Conservation (phyloP, 176 grass and related monocot species). For the Zoysia pacifica region DNA sequence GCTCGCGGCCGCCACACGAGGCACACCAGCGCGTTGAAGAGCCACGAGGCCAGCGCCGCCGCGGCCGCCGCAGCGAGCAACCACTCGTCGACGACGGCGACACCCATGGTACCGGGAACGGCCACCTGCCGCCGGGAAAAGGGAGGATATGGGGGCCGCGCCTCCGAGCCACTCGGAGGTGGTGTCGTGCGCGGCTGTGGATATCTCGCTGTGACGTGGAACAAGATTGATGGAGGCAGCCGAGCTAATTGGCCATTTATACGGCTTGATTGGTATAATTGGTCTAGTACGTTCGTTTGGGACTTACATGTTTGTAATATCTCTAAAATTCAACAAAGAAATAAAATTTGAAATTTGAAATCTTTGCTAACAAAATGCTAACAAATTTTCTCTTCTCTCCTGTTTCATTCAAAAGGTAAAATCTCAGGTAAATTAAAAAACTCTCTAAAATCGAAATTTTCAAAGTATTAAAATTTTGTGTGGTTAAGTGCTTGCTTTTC, state of each 20-base stretch:
- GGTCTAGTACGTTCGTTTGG: neutral
- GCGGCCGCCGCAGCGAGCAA: neutral
- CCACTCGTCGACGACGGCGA: neutral
- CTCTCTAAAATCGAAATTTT: too few relatives aligned
- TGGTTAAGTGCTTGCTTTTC: too few relatives aligned
- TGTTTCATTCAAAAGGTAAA: too few relatives aligned
- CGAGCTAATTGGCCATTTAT: neutral
- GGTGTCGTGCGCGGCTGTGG: neutral
- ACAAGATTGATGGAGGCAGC: neutral
- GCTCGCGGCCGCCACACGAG: slow-evolving; percentile 48
- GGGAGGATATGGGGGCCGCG: neutral
- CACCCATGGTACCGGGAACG: neutral
- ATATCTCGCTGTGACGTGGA: neutral
- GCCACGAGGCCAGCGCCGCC: slow-evolving; percentile 12
- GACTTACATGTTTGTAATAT: neutral
- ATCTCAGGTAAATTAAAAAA: too few relatives aligned
- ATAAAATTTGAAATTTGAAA: too few relatives aligned
- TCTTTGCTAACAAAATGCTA: too few relatives aligned
- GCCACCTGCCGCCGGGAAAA: neutral
- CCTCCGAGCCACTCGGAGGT: neutral
- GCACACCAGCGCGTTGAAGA: slow-evolving; percentile 30
- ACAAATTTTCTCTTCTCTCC: too few relatives aligned
- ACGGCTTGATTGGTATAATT: too few relatives aligned
- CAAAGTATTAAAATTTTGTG: too few relatives aligned
- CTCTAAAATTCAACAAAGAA: too few relatives aligned